Evolutionary conservation across 2,329 filamentous ascomycete species (phyloP).

Genomic region (Neofusicoccum kwambonambiense): DNA sequence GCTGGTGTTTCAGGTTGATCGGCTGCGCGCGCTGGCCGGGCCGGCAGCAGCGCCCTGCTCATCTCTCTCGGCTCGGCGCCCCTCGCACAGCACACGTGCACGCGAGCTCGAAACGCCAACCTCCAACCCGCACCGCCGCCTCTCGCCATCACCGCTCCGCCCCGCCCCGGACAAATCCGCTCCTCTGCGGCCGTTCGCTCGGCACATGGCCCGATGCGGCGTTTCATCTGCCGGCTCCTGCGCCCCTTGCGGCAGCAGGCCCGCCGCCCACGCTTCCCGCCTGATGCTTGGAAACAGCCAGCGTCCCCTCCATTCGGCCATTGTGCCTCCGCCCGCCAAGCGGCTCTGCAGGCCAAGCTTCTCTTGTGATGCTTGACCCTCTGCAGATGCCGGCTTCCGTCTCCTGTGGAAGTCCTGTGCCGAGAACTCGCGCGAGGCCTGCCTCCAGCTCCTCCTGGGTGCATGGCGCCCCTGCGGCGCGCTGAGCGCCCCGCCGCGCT

Average conservation of each 20-base stretch:
- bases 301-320: neutral
- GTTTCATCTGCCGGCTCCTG: neutral
- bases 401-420: neutral
- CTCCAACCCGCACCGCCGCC: neutral
- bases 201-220: neutral
- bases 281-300: neutral
- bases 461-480: neutral
- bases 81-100: neutral
- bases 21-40: neutral
- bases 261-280: neutral
- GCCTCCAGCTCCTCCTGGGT: no score
- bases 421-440: neutral
- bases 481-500: neutral
- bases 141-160: constrained; percentile 2
- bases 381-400: neutral
- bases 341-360: neutral
- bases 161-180: neutral
- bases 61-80: neutral
- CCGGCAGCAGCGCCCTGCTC: neutral
- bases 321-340: neutral
- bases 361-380: neutral
- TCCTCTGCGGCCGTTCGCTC: neutral
- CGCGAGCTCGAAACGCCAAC: neutral
- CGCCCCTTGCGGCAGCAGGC: neutral
- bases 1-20: constrained; percentile 4